Conservation (phyloP, 768 basidiomycete genomes). For the Tricholoma hemisulphureum region DNA sequence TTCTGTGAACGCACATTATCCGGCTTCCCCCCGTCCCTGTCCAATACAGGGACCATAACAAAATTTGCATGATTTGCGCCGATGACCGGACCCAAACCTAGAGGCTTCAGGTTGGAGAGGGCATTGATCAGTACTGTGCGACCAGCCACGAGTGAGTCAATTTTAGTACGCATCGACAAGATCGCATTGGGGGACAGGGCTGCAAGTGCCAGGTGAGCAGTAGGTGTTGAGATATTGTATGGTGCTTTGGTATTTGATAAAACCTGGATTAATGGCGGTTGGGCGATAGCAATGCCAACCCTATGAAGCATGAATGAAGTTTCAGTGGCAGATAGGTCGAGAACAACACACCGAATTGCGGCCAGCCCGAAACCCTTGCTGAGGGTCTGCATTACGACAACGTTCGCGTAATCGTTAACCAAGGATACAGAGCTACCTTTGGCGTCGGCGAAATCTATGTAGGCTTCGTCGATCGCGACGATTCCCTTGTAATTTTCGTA, state of each 20-base stretch:
- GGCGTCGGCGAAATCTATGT: conserved; percentile 84
- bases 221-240: conserved; percentile 92
- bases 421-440: conserved; percentile 65
- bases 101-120: conserved; percentile 43
- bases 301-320: conserved; percentile 37
- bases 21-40: conserved; percentile 38
- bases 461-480: conserved; percentile 94
- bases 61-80: conserved; percentile 93
- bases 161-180: conserved; percentile 60
- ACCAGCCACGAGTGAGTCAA: conserved; percentile 54
- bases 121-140: conserved; percentile 53
- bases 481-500: conserved; percentile 86
- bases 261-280: conserved; percentile 87
- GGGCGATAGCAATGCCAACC: conserved; percentile 85
- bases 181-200: conserved; percentile 73
- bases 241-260: conserved; percentile 96
- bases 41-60: conserved; percentile 73
- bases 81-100: conserved; percentile 66
- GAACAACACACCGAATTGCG: conserved; percentile 73
- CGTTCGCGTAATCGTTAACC: conserved; percentile 78
- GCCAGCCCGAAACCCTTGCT: conserved; percentile 97
- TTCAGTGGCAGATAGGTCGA: background rate
- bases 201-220: conserved; percentile 75
- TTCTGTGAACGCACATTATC: conserved; percentile 60
- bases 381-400: conserved; percentile 94